Evolutionary conservation across 306 rosid species (phyloP), one percentile per base, ranked within the genome.

Genomic region (Casuarina cunninghamiana): DNA sequence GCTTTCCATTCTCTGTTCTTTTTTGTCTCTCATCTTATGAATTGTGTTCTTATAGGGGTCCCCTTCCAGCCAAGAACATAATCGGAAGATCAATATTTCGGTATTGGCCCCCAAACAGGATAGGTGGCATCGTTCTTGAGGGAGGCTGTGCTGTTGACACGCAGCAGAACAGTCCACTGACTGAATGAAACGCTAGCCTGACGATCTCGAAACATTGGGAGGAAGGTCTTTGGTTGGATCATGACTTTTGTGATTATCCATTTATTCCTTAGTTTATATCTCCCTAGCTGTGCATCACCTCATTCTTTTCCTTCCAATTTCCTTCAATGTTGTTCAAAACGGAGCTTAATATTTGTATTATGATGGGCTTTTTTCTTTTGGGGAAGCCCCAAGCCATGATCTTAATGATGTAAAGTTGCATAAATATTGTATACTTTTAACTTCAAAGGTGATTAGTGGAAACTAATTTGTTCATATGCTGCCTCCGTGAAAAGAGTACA

Each of bases 41-140:
- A 71, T 82, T 57, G 66, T 58, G 62, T 71, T 76, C 74, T 77
- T 21, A 73, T 84, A 94, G 99, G 99, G 99, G 99, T 82, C 93
- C 97, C 13, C 51, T 96, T 73, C 99, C 99, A 16, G 97, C 97
- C 70, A 90, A 89, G 87, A 96, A 96, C 51, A 96, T 96, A 45
- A 85, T 96, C 46, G 99, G 99, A 6, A 88, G 99, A 89, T 93
- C 99, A 21, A 75, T 96, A 53, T 75, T 96, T 80, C 90, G 97
- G 19, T 96, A 96, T 82, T 96, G 99, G 99, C 99, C 99, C 17
- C 99, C 91, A 58, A 84, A 88, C 70, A 90, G 99, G 80, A 69
- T 93, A 51, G 97, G 96, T 1, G 69, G 90, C 53, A 93, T 97
- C 21, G 83, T 91, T 78, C 74, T 85, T 68, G 90, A 88, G 85